Conservation (phyloP, 73 alveolate genomes). For the Stentor roeselii region DNA sequence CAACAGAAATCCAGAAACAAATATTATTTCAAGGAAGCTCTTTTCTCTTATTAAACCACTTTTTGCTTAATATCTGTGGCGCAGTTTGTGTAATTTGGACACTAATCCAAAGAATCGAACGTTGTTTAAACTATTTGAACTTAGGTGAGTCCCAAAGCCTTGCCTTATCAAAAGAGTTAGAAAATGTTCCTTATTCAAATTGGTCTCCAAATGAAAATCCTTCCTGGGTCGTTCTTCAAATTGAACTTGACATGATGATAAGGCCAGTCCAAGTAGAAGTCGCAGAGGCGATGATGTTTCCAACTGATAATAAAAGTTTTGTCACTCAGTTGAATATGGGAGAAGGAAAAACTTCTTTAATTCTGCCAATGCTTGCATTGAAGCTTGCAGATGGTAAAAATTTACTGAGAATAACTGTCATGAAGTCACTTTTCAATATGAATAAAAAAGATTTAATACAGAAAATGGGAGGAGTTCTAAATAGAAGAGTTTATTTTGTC, state of each 20-base stretch:
- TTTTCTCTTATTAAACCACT: too few species aligned
- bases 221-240: constrained; percentile 31
- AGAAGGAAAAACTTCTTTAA: constrained; percentile 32
- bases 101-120: not conserved
- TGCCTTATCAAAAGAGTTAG: not conserved
- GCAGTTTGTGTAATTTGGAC: not conserved
- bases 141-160: not conserved
- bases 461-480: constrained; percentile 25
- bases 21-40: too few species aligned
- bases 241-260: constrained; percentile 32
- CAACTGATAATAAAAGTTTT: not conserved
- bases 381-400: not conserved
- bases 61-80: too few species aligned
- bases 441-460: not conserved
- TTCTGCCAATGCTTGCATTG: not conserved
- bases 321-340: constrained; percentile 40
- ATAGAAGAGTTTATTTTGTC: constrained; percentile 15
- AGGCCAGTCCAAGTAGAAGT: constrained; percentile 34
- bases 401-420: not conserved
- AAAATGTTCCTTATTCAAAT: not conserved
- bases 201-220: not conserved
- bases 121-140: not conserved
- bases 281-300: constrained; percentile 17
- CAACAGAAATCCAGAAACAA: too few species aligned
- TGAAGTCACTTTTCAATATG: not conserved